Evolutionary conservation across 345 rosid species (phyloP), one percentile per base, ranked within the genome.

Genomic region (Microthlaspi erraticum): DNA sequence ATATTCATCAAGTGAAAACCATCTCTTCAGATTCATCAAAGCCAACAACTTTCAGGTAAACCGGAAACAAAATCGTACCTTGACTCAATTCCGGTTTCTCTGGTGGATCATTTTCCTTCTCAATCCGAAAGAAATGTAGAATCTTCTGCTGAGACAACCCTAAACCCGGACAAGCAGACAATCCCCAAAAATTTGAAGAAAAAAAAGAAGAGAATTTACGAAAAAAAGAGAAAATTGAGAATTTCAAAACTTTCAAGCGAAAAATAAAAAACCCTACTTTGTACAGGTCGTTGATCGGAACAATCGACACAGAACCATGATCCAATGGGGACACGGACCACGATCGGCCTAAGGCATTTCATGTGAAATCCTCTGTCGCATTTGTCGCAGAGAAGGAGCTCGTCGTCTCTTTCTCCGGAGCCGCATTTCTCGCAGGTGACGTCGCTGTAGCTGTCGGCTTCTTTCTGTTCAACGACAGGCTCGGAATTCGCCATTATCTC

Each of bases 311-410:
- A 92, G 18, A 86, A 74, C 97, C 97, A 89, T 17, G 96, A 64
- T 60, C 97, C 97, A 49, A 82, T 80, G 26, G 96, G 97, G 55
- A 92, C 83, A 57, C 91, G 86, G 52, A 60, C 96, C 14, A 92
- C 87, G 52, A 92, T 92, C 50, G 97, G 97, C 64, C 93, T 72
- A 71, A 92, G 73, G 71, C 97, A 89, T 68, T 85, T 87, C 96
- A 92, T 89, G 71, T 92, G 97, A 42, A 81, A 92, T n/a, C 98
- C 98, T 60, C 70, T 78, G 14, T 92, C 94, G 69, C 98, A 92
- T 84, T 86, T 89, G 12, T 92, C 96, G 38, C 98, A 92, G 19
- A 89, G 66, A 32, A 92, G 85, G 37, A 92, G 84, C 87, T 87
- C 93, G 20, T 83, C 93, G n/a, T 81, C 62, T 18, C 69, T 69